phyloP scores from a whole-genome alignment of 345 rosid species.

The Eucalyptus cloeziana region DNA sequence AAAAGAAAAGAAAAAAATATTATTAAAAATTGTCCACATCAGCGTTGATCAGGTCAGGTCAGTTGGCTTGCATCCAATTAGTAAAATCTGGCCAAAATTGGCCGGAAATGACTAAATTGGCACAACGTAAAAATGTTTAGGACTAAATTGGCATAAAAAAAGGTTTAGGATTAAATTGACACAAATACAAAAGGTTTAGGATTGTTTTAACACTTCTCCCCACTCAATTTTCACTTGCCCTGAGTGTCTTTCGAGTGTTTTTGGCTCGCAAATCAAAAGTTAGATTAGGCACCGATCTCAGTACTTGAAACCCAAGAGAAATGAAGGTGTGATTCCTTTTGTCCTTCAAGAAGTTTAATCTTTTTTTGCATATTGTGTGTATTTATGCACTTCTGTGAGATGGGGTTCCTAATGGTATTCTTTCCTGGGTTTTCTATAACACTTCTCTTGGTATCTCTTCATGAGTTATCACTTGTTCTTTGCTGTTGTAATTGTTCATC shows the following conservation, averaged over 20 bases:
- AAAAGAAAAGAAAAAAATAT: too few relatives aligned
- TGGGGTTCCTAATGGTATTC: not conserved
- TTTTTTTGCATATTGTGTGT: not conserved
- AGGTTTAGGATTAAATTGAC: too few relatives aligned
- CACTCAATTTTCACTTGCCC: not conserved
- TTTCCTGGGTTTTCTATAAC: not conserved
- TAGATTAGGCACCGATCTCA: not conserved
- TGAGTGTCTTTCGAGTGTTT: not conserved
- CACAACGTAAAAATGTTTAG: too few relatives aligned
- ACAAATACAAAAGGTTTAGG: too few relatives aligned
- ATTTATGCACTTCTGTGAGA: not conserved
- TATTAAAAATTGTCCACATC: too few relatives aligned
- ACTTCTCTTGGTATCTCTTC: not conserved
- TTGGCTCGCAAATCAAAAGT: not conserved
- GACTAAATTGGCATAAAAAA: too few relatives aligned
- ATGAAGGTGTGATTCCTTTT: not conserved
- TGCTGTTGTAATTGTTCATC: not conserved
- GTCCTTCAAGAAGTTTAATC: not conserved
- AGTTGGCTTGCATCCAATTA: too few relatives aligned
- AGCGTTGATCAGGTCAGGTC: too few relatives aligned
- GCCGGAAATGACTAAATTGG: too few relatives aligned
- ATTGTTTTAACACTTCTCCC: too few relatives aligned
- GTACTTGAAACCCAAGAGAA: not conserved
- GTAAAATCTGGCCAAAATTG: too few relatives aligned
- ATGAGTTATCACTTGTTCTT: not conserved